Conservation (phyloP, 2,329 filamentous ascomycete genomes). For the Dothidotthia symphoricarpi region DNA sequence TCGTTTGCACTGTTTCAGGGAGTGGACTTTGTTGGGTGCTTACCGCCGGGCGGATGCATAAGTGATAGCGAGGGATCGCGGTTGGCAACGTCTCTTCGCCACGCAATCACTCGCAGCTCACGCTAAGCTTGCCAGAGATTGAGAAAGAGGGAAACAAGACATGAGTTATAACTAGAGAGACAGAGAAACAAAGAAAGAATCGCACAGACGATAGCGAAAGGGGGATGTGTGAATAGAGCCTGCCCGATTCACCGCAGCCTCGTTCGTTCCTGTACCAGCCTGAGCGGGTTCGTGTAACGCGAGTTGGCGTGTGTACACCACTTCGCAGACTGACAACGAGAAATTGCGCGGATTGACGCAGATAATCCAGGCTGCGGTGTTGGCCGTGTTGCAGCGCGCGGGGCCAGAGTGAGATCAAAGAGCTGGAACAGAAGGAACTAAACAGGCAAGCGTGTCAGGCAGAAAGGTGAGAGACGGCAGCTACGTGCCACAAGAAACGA, state of each 20-base stretch:
- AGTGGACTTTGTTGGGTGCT: too few species aligned
- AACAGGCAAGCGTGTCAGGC: constrained; percentile 12
- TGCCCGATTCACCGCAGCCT: constrained; percentile 14
- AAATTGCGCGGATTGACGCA: neutral
- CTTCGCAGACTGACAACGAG: neutral
- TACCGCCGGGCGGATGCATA: neutral
- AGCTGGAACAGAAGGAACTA: constrained; percentile 3
- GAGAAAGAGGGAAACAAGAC: constrained; percentile 1
- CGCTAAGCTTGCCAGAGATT: neutral
- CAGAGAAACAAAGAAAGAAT: constrained; percentile 5
- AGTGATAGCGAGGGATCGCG: neutral
- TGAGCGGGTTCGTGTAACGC: constrained; percentile 1
- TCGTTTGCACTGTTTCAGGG: too few species aligned
- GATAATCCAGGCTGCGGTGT: constrained; percentile 1
- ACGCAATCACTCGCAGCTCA: neutral
- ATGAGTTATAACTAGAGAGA: constrained; percentile 7
- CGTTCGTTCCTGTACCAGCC: constrained; percentile 7
- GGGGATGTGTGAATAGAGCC: constrained; percentile 2
- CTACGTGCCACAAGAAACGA: constrained; percentile 10
- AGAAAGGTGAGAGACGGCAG: constrained; percentile 5
- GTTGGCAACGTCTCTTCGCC: neutral
- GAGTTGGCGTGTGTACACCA: neutral
- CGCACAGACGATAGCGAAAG: too few species aligned
- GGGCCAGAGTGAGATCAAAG: constrained; percentile 6
- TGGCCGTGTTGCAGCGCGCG: constrained; percentile 5